phyloP scores from a whole-genome alignment of 352 stramenopile species.

The Phytophthora megakarya region DNA sequence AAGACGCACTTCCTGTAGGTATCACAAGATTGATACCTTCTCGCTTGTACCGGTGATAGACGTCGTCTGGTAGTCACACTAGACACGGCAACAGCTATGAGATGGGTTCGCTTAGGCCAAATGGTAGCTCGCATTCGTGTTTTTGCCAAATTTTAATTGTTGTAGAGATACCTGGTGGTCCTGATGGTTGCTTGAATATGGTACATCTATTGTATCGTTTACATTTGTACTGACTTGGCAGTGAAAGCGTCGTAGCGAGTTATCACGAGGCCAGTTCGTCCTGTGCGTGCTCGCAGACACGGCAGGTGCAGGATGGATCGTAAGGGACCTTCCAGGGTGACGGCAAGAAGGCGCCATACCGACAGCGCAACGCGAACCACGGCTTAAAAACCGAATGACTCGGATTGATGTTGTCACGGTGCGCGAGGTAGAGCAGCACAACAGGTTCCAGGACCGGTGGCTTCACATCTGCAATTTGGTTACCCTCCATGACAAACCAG shows the following conservation, averaged over 20 bases:
- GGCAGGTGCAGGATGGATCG: slow-evolving; percentile 54
- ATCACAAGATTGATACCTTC: slow-evolving; percentile 12
- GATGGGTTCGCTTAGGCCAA: slow-evolving; percentile 28
- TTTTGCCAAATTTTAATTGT: slow-evolving; percentile 13
- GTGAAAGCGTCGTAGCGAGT: not conserved
- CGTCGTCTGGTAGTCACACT: slow-evolving; percentile 27
- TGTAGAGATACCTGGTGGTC: not conserved
- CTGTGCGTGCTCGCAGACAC: slow-evolving; percentile 59
- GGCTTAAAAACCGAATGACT: slow-evolving; percentile 49
- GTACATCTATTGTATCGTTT: slow-evolving; percentile 34
- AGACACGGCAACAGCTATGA: slow-evolving; percentile 32
- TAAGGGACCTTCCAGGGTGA: slow-evolving; percentile 65
- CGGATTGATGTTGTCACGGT: slow-evolving; percentile 75
- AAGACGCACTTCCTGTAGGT: slow-evolving; percentile 87
- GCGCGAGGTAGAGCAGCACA: slow-evolving; percentile 62
- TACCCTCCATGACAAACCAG: slow-evolving; percentile 57
- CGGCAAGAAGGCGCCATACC: slow-evolving; percentile 51
- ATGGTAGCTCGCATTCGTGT: slow-evolving; percentile 36
- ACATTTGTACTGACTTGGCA: slow-evolving; percentile 25
- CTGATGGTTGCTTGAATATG: slow-evolving; percentile 4
- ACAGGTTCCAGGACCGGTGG: slow-evolving; percentile 54
- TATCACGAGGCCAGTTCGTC: slow-evolving; percentile 27
- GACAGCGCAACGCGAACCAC: slow-evolving; percentile 72
- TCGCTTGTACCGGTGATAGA: slow-evolving; percentile 26
- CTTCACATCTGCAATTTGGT: slow-evolving; percentile 54